Conservation (phyloP, 129 eudicot species). For the Centrapalus pauciflorus region DNA sequence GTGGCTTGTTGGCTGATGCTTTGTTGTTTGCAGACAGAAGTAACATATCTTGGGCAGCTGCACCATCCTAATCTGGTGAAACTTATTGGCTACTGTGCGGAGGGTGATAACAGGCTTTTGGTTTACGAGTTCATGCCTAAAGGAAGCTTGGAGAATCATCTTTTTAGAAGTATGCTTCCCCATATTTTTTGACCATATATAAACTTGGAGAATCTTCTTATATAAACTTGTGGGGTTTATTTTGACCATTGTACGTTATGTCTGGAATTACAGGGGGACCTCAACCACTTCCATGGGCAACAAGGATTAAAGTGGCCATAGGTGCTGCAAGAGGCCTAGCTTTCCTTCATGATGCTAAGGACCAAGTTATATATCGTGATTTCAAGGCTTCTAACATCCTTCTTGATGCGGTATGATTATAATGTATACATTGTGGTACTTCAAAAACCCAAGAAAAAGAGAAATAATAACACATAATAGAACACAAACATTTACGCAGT, state of each 20-base stretch:
- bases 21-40: slow-evolving; percentile 68
- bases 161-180: slow-evolving; percentile 62
- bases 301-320: slow-evolving; percentile 82
- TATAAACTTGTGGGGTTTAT: neutral
- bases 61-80: slow-evolving; percentile 88
- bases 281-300: slow-evolving; percentile 90
- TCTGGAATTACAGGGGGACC: slow-evolving; percentile 65
- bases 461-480: neutral
- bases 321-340: slow-evolving; percentile 91
- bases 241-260: neutral
- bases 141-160: slow-evolving; percentile 97
- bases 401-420: slow-evolving; percentile 66
- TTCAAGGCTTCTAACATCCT: slow-evolving; percentile 94
- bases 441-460: too few species aligned
- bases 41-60: slow-evolving; percentile 71
- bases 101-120: slow-evolving; percentile 80
- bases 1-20: neutral
- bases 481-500: too few species aligned
- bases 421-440: too few species aligned
- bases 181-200: neutral
- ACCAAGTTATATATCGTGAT: slow-evolving; percentile 85
- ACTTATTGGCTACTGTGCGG: slow-evolving; percentile 82
- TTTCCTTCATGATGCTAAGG: slow-evolving; percentile 85
- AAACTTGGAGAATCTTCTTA: neutral
- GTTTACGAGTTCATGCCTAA: slow-evolving; percentile 93